phyloP scores from a whole-genome alignment of 1,284 basidiomycete species.

The Kalmanozyma brasiliensis region DNA sequence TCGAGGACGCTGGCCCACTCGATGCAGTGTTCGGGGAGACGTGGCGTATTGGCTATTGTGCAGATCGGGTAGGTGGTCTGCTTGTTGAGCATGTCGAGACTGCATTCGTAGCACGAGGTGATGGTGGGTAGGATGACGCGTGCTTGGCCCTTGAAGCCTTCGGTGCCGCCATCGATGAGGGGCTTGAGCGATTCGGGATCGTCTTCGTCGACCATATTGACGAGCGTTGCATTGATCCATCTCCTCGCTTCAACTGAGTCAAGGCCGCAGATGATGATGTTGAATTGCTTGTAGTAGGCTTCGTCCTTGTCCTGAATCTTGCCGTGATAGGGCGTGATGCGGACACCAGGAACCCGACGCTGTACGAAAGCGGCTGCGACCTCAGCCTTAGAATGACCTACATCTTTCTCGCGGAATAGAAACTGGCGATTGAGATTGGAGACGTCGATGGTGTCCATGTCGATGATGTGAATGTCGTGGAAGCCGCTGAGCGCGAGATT shows the following conservation, averaged over 20 bases:
- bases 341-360: slow-evolving; percentile 90
- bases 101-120: slow-evolving; percentile 97
- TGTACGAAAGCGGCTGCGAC: slow-evolving; percentile 86
- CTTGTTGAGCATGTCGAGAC: slow-evolving; percentile 97
- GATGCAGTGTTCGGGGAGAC: slow-evolving; percentile 97
- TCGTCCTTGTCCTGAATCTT: slow-evolving; percentile 98
- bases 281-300: slow-evolving; percentile 96
- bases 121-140: slow-evolving; percentile 95
- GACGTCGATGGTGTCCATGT: slow-evolving; percentile 99
- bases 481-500: slow-evolving; percentile 77
- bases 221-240: slow-evolving; percentile 98
- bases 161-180: slow-evolving; percentile 98
- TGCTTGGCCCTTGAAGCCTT: slow-evolving; percentile 99
- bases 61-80: slow-evolving; percentile 97
- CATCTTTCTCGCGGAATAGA: slow-evolving; percentile 89
- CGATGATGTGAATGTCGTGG: slow-evolving; percentile 97
- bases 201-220: slow-evolving; percentile 83
- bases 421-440: slow-evolving; percentile 99
- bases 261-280: slow-evolving; percentile 95
- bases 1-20: slow-evolving; percentile 99
- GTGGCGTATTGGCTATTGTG: slow-evolving; percentile 98
- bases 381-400: slow-evolving; percentile 91
- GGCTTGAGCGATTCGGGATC: slow-evolving; percentile 93
- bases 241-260: slow-evolving; percentile 86
- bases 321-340: slow-evolving; percentile 94